These are phyloP conservation scores for Colletotrichum horii DNA, from an alignment of 2,329 filamentous ascomycete genomes.

Conservation along the genomic window DNA sequence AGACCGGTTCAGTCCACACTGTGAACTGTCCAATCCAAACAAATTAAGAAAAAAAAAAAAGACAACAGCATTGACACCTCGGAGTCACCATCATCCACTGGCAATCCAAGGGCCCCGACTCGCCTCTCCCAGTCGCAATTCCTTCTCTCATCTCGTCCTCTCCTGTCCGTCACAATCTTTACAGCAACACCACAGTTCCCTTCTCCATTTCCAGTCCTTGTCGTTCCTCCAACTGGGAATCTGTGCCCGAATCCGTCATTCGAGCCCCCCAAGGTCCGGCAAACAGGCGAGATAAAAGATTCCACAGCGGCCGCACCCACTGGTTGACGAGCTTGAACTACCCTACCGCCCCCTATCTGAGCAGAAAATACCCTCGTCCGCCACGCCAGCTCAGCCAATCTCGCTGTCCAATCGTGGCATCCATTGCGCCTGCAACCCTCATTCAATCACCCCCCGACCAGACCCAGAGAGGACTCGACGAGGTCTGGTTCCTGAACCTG, in stretches of 20 bases:
- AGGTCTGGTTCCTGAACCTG: conserved; percentile 6
- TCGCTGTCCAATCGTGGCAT: conserved; percentile 20
- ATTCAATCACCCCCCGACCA: conserved; percentile 17
- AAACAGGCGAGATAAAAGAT: conserved; percentile 19
- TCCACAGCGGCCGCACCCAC: conserved; percentile 3
- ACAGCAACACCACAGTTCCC: conserved; percentile 9
- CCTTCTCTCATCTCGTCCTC: neutral
- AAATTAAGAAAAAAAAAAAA: neutral
- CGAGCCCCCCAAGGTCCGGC: neutral
- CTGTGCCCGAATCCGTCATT: conserved; percentile 16
- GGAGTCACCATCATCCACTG: neutral
- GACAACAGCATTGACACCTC: conserved; percentile 4
- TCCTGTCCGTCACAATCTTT: conserved; percentile 15
- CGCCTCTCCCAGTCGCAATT: neutral
- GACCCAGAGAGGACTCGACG: conserved; percentile 15
- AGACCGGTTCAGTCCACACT: neutral
- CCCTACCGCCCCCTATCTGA: conserved; percentile 18
- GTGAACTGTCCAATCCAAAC: neutral
- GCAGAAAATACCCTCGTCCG: conserved; percentile 18
- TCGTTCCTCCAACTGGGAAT: conserved; percentile 7
- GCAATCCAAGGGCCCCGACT: conserved; percentile 3
- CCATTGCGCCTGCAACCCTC: conserved; percentile 22
- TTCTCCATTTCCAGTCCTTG: conserved; percentile 14
- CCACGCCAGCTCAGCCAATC: conserved; percentile 21
- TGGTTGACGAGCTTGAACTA: neutral